Base-by-base conservation (phyloP, 345 rosid genomes). In the Aquilaria yunnanensis region DNA sequence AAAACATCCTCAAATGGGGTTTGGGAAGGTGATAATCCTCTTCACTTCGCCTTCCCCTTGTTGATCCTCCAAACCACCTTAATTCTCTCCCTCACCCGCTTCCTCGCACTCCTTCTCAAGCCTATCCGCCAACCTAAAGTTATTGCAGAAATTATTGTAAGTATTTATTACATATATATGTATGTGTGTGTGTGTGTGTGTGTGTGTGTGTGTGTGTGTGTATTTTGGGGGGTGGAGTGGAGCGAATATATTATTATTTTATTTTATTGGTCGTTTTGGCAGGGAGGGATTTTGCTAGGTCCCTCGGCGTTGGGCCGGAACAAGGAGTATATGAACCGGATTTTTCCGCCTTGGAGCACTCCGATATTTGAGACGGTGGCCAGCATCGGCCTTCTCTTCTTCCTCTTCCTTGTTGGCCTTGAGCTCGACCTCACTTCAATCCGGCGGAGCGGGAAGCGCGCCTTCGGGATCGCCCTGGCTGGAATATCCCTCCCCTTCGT, bases 201-300 rank as follows among this genome's bases (percentile, higher is more conserved):
- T 16, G 16, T 0, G 12, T 31, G 0, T 16, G 16, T 16, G 16
- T 16, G 16, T 16, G 16, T 16, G 16, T 16, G 16, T 16, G 16
- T 16, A 16, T 16, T 31, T 51, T 61, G 3, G 6, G 32, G 8
- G 12, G 13, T 16, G n/a, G n/a, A 4, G 45, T 3, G 37, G 12
- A 56, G 34, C n/a, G 12, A 55, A 11, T 55, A 14, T 54, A 12
- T 12, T 8, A 43, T 34, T 33, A 29, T 9, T 31, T 6, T 23
- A 23, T 23, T 23, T 23, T 23, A 33, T 33, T 72, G 62, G 1
- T 51, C 31, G 13, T 13, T 61, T 34, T 32, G 14, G 14, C 73
- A 89, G 96, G 96, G 96, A 56, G 97, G 97, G 53, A 75, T 90
- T 59, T 67, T 90, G 65, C 88, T 90, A 45, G 94, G 97, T 37